Conservation (phyloP, 805 yeast genomes). For the Debaryomyces hansenii region DNA sequence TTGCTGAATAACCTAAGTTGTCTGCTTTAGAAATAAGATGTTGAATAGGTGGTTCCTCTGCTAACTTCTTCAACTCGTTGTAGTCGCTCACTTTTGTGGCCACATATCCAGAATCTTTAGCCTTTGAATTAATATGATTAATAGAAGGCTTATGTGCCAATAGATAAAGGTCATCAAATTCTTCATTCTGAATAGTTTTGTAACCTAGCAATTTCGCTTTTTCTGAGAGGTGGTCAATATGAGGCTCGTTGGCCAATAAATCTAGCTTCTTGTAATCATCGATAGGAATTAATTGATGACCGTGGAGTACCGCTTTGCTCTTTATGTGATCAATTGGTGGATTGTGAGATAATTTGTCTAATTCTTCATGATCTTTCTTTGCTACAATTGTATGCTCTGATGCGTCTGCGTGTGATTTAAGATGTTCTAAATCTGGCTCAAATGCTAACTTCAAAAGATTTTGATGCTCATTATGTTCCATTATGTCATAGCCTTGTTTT, state of each 20-base stretch:
- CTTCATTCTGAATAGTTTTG: conserved; percentile 7
- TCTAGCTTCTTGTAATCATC: conserved; percentile 2
- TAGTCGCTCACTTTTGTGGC: conserved; percentile 2
- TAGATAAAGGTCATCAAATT: conserved; percentile 7
- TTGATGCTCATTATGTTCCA: conserved; percentile 13
- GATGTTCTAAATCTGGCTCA: conserved; percentile 23
- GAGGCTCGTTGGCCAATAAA: conserved; percentile 18
- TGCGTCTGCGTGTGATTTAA: conserved; percentile 16
- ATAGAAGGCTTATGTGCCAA: conserved; percentile 3
- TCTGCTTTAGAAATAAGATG: conserved; percentile 17
- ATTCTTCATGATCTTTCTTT: conserved; percentile 13
- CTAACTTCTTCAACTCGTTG: conserved; percentile 21
- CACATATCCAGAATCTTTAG: too few relatives aligned
- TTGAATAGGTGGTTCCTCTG: conserved; percentile 19
- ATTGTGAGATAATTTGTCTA: conserved; percentile 18
- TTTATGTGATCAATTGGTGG: conserved; percentile 18
- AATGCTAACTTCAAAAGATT: conserved; percentile 11
- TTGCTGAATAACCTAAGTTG: conserved; percentile 30
- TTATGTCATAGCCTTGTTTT: conserved; percentile 12
- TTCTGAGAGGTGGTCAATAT: conserved; percentile 17
- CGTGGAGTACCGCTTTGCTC: conserved; percentile 10
- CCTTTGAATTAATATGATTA: conserved; percentile 4
- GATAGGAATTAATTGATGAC: background rate
- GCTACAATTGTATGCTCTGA: conserved; percentile 17
- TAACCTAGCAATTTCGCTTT: conserved; percentile 18